These are phyloP conservation scores for Scheffersomyces stambukii DNA, from an alignment of 1,139 yeast genomes.

Conservation along the genomic window DNA sequence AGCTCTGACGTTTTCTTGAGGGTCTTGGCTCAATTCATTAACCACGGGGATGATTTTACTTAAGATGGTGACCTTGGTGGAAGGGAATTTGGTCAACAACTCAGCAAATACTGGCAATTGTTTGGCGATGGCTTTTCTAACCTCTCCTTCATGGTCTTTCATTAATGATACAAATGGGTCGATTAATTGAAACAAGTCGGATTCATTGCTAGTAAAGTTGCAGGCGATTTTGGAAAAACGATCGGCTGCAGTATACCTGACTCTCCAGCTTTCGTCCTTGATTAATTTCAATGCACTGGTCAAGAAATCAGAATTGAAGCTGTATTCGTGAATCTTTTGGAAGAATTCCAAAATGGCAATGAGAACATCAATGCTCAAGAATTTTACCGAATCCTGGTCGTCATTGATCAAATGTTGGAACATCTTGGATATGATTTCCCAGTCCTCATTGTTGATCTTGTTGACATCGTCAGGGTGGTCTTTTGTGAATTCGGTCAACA, in stretches of 20 bases:
- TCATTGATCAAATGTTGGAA: conserved; percentile 77
- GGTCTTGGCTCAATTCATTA: conserved; percentile 81
- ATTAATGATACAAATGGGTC: conserved; percentile 72
- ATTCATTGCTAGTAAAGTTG: conserved; percentile 54
- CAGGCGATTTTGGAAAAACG: conserved; percentile 72
- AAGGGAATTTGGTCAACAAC: conserved; percentile 40
- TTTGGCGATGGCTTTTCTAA: conserved; percentile 88
- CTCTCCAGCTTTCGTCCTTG: conserved; percentile 95
- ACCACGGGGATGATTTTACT: conserved; percentile 79
- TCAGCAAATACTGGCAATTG: conserved; percentile 80
- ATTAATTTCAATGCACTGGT: conserved; percentile 59
- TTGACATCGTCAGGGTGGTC: conserved; percentile 17
- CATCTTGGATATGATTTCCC: conserved; percentile 78
- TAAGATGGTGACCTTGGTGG: conserved; percentile 52
- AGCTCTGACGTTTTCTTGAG: conserved; percentile 89
- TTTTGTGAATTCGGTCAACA: conserved; percentile 41
- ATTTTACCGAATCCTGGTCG: conserved; percentile 93
- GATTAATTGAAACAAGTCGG: conserved; percentile 53
- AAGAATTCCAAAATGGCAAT: conserved; percentile 67
- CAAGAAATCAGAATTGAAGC: conserved; percentile 60
- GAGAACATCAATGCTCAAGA: conserved; percentile 81
- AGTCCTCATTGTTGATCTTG: conserved; percentile 45
- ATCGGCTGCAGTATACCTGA: conserved; percentile 95
- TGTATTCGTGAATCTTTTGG: conserved; percentile 50
- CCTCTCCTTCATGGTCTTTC: conserved; percentile 95